phyloP scores from a whole-genome alignment of 225 moss, liverwort and hornwort genomes.

The Polytrichum formosum region DNA sequence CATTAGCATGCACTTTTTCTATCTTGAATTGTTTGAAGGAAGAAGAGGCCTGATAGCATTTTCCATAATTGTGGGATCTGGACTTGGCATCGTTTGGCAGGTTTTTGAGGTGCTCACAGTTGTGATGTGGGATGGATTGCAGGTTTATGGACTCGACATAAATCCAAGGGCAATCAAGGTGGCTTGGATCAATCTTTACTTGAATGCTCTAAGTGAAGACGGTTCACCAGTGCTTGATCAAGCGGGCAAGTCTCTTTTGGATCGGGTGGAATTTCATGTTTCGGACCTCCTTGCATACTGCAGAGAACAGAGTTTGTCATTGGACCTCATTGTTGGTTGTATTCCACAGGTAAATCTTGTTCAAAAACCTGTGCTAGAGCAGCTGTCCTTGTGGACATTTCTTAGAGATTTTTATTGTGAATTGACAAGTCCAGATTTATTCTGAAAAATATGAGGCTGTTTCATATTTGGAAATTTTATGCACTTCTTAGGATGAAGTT shows the following conservation, averaged over 20 bases:
- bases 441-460: no score
- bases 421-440: no score
- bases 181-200: conserved; percentile 91
- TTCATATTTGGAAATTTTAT: no score
- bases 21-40: no score
- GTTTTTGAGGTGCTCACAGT: no score
- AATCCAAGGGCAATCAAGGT: conserved; percentile 96
- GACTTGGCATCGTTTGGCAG: no score
- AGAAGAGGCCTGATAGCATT: no score
- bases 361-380: conserved; percentile 1
- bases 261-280: conserved; percentile 95
- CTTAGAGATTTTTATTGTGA: no score
- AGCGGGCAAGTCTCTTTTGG: conserved; percentile 82
- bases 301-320: conserved; percentile 68
- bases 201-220: conserved; percentile 82
- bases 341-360: conserved; percentile 79
- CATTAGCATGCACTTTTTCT: no score
- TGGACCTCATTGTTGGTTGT: conserved; percentile 97
- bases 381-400: background rate
- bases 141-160: conserved; percentile 96
- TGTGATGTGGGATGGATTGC: conserved; percentile 22
- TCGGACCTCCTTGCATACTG: conserved; percentile 94
- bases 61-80: no score
- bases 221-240: conserved; percentile 79
- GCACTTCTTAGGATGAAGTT: no score